Percentiles rank a stretch among this genome's conserved stretches.
Evolutionary conservation across 352 stramenopile genomes (phyloP).

Genomic region (Halophytophthora polymorphica): DNA sequence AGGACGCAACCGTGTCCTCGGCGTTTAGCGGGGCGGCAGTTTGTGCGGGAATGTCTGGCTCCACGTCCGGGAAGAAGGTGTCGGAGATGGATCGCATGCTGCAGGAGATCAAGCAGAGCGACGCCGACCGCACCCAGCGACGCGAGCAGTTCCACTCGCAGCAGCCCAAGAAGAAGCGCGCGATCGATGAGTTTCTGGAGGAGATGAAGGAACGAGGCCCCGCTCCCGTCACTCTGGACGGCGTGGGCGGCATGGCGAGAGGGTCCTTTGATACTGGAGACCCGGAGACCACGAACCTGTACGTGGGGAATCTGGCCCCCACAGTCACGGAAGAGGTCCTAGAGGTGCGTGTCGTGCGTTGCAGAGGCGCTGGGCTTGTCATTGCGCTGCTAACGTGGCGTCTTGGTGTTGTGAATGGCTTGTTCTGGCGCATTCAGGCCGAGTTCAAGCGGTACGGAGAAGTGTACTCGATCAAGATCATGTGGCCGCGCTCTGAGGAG

Average conservation of each 20-base stretch:
- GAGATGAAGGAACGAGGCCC: conserved; percentile 80
- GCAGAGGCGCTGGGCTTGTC: not conserved
- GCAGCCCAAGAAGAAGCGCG: conserved; percentile 38
- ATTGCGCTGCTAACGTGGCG: not conserved
- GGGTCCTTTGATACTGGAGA: conserved; percentile 86
- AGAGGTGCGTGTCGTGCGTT: conserved; percentile 28
- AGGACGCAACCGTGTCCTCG: conserved; percentile 1
- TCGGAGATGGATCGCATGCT: conserved; percentile 71
- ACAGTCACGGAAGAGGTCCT: conserved; percentile 92
- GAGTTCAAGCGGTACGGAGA: conserved; percentile 90
- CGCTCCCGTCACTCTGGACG: conserved; percentile 19
- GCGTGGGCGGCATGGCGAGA: conserved; percentile 19
- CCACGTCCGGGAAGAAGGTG: conserved; percentile 26
- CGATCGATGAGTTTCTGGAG: conserved; percentile 88
- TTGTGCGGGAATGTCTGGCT: not conserved
- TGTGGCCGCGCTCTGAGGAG: conserved; percentile 96
- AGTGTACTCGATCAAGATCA: conserved; percentile 96
- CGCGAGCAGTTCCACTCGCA: conserved; percentile 10
- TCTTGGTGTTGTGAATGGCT: not conserved
- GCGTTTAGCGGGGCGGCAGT: conserved; percentile 1
- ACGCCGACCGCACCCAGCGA: conserved; percentile 18
- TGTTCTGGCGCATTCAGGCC: conserved; percentile 18
- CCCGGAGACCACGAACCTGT: conserved; percentile 91
- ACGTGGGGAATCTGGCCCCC: conserved; percentile 93
- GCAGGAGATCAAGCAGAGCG: conserved; percentile 69